Evolutionary conservation across 2,329 filamentous ascomycete genomes (phyloP).

Genomic region (Claviceps monticola): DNA sequence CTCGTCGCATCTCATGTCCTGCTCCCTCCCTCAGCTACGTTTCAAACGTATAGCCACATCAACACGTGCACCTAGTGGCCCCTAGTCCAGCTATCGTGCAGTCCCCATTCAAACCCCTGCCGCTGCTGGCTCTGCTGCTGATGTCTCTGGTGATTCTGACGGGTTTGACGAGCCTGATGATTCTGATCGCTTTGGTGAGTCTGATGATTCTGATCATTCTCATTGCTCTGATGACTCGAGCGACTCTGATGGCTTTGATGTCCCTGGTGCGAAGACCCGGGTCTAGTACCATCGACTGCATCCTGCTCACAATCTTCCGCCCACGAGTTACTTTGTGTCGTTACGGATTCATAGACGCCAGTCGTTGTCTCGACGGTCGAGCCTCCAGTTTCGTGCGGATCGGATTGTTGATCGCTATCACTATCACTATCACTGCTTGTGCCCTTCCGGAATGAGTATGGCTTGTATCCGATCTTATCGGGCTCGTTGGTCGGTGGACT

Average conservation of each 20-base stretch:
- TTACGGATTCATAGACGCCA: background rate
- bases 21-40: background rate
- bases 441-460: slow-evolving; percentile 18
- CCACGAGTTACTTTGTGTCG: background rate
- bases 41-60: too few species aligned
- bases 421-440: background rate
- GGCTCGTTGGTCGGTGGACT: slow-evolving; percentile 4
- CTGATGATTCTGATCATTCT: background rate
- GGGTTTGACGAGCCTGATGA: background rate
- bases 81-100: slow-evolving; percentile 4
- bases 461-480: slow-evolving; percentile 17
- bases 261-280: background rate
- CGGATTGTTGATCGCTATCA: background rate
- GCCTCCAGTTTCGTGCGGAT: background rate
- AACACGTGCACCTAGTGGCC: background rate
- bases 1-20: background rate
- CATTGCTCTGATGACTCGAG: background rate
- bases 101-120: slow-evolving; percentile 4
- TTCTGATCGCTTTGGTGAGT: background rate
- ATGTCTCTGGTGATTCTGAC: background rate
- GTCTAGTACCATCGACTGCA: background rate
- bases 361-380: background rate
- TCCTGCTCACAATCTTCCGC: background rate
- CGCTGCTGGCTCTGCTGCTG: slow-evolving; percentile 2
- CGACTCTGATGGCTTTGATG: background rate